Evolutionary conservation across 2,329 filamentous ascomycete species (phyloP), one percentile per base, ranked within the genome.

Genomic region (Chalaropsis ovoidea): DNA sequence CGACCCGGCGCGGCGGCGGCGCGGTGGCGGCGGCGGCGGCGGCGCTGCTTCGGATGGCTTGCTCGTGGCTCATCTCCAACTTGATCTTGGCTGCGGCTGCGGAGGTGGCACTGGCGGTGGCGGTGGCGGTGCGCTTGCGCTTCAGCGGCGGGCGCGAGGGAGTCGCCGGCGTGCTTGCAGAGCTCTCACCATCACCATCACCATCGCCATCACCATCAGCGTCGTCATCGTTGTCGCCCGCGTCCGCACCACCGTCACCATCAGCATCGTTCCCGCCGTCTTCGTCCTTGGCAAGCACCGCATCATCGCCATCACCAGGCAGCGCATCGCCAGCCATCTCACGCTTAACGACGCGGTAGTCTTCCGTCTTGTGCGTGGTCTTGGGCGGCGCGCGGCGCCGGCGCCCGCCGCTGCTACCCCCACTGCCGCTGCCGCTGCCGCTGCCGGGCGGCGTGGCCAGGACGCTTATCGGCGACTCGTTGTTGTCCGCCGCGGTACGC

Each of bases 381-480:
- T 68, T 66, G 60, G 54, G 64, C n/a, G 69, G 24, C 58, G 65
- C 45, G 17, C 61, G 63, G 4, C 66, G 65, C 3, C 31, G 31
- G 8, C 68, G 62, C 19, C n/a, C 47, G 5, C 47, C 47, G 19
- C 47, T 13, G 47, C 47, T 49, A 6, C 31, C 31, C 6, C 31
- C 31, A 6, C 31, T 31, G 31, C 31, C 31, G 31, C 31, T 31
- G 31, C 31, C 31, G 47, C 8, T 49, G 13, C 19, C 47, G 35
- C 65, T 69, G 49, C 65, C 70, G 4, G 70, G 67, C 2, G 70
- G 62, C 5, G 70, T 66, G 35, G 54, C 68, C 35, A 69, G 49
- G 31, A 70, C 47, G 60, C 70, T 73, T 13, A 79, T 74, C 0
- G 82, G 79, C 69, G 81, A 77, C 54, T 77, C 73, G 31, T 79